phyloP scores from a whole-genome alignment of 768 basidiomycete species.

The Trametes meyenii region DNA sequence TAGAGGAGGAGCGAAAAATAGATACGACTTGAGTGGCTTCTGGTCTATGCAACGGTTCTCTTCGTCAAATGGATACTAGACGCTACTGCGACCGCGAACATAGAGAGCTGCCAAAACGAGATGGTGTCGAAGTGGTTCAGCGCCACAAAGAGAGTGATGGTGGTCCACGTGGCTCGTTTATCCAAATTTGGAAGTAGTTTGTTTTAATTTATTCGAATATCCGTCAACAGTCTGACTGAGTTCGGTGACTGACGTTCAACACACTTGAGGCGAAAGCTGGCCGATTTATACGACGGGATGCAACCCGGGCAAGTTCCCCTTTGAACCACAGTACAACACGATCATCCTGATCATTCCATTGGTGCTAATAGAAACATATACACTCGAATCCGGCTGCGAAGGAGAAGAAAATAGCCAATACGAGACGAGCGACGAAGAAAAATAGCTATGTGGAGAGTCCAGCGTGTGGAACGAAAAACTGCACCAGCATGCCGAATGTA shows the following conservation, averaged over 20 bases:
- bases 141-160: neutral
- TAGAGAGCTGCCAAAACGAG: conserved; percentile 1
- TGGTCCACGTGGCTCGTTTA: neutral
- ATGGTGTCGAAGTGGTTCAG: too few relatives aligned
- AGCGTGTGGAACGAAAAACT: neutral
- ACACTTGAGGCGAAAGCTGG: neutral
- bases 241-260: conserved; percentile 1
- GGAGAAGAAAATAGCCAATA: conserved; percentile 12
- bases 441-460: conserved; percentile 15
- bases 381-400: conserved; percentile 18
- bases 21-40: too few relatives aligned
- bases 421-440: conserved; percentile 19
- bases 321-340: neutral
- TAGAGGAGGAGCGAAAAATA: too few relatives aligned
- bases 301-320: neutral
- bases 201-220: neutral
- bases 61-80: neutral
- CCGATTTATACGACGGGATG: neutral
- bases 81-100: neutral
- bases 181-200: neutral
- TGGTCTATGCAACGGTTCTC: too few relatives aligned
- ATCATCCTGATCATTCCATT: neutral
- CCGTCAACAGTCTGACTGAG: too few relatives aligned
- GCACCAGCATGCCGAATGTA: neutral
- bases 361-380: neutral